Base-by-base conservation (phyloP, 2,329 filamentous ascomycete genomes). In the Calonectria leucothoes region DNA sequence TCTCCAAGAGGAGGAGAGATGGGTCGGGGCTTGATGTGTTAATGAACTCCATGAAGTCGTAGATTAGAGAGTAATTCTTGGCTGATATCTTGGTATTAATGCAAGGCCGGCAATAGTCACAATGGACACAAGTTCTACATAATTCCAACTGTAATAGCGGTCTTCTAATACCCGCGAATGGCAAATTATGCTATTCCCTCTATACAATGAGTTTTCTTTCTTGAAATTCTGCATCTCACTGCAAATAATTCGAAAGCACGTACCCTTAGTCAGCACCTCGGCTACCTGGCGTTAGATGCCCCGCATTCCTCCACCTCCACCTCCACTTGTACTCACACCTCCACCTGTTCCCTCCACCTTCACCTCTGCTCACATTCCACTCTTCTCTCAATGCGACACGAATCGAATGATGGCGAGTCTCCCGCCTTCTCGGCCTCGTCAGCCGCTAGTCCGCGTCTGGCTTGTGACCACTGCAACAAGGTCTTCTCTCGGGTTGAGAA, bases 391-490 rank as follows among this genome's bases (percentile, higher is more conserved):
- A 64, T 64, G 59, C 37, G 8, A 4, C 23, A 8, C 37, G 59
- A 45, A 6, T 45, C 37, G 5, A 45, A 45, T 31, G 35, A 64
- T 2, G 45, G 37, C 8, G 15, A 39, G 37, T 64, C 59, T 64
- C 59, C 37, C 3, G 59, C 20, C 17, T 20, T 64, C 23, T 45
- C 37, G 11, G 37, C 59, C 37, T 64, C 59, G 25, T 20, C 59
- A 31, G 59, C 59, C 35, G 37, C 59, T 31, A 45, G 37, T 12
- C 59, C 59, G 8, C 37, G 37, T 8, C 37, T 64, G 59, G 59
- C 45, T 31, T 64, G 59, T 25, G 59, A 64, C 37, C 59, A 64
- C 15, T 64, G 59, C 11, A 64, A 64, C 59, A 64, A 64, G 37
- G 59, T 64, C 25, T 64, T 64, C 15, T 64, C 59, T 15, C 37